Base-by-base conservation (phyloP, 164 flowering plant genomes). In the Chimonanthus praecox region DNA sequence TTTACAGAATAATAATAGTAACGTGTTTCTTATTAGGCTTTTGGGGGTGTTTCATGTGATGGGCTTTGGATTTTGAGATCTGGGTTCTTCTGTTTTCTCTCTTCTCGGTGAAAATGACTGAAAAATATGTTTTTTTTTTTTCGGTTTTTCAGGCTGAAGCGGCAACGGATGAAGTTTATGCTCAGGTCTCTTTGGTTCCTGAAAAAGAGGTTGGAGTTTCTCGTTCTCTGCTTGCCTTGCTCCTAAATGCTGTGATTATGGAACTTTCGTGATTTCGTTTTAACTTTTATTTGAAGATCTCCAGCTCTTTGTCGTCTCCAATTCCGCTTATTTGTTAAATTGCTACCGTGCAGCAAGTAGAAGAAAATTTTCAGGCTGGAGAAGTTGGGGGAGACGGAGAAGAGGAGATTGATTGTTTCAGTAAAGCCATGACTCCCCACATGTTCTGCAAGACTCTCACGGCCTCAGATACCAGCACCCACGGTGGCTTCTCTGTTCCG, bases 371-470 rank as follows among this genome's bases (percentile, higher is more conserved):
- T 83, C 79, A 72, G 73, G 90, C 83, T 64, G 89, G 85, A 33
- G 83, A 80, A 50, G 71, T 77, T 47, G 90, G 81, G 74, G 85
- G 67, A 6, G 83, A 78, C n/a, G 78, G 64, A 3, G 88, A 82
- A 5, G 88, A 89, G 58, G 94, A 86, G 61, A 62, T 49, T 67
- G 91, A 87, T 47, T 80, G 74, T 54, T 72, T 16, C 13, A 82
- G 50, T 18, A 92, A 85, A 79, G 71, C 85, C 2, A 78, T 78
- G 1, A 92, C 94, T 6, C 97, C 98, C 13, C 99, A 96, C 73
- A 96, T 96, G 99, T 96, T 96, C 81, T 96, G 99, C 78, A 96
- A 96, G 84, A 96, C 98, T 2, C 93, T 96, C 62, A 96, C 99
- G 21, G 98, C 99, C 70, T 96, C 99, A 16, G 99, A 96, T 80